phyloP scores from a whole-genome alignment of 2,329 filamentous ascomycete genomes.

The Pyrenochaeta sp. region DNA sequence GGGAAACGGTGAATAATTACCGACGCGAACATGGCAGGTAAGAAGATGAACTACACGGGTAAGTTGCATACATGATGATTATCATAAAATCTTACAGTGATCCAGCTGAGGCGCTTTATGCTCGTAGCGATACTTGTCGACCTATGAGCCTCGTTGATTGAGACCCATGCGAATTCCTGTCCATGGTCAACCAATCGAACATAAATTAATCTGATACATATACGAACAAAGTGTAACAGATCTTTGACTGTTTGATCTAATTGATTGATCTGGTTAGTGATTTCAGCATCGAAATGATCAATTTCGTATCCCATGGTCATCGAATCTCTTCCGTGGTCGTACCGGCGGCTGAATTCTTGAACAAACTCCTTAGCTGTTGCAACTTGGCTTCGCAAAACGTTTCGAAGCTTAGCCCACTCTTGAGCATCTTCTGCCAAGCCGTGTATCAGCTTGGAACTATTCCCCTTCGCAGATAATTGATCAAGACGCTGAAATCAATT shows the following conservation, averaged over 20 bases:
- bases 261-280: neutral
- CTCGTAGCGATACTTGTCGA: constrained; percentile 15
- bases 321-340: neutral
- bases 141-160: constrained; percentile 15
- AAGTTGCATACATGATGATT: too few species aligned
- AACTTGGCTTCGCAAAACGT: neutral
- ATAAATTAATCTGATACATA: neutral
- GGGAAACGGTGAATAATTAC: too few species aligned
- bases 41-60: constrained; percentile 3
- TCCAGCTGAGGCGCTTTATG: constrained; percentile 15
- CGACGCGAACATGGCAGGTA: constrained; percentile 8
- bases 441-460: neutral
- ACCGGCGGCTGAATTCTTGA: neutral
- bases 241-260: constrained; percentile 15
- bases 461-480: neutral
- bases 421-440: constrained; percentile 3
- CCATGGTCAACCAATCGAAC: neutral
- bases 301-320: neutral
- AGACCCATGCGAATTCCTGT: constrained; percentile 17
- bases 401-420: constrained; percentile 3
- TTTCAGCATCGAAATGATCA: neutral
- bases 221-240: constrained; percentile 10
- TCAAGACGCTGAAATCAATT: neutral
- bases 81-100: constrained; percentile 6
- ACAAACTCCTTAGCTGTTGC: neutral